phyloP scores from a whole-genome alignment of 2,329 filamentous ascomycete species.

The Ophiocordyceps robertsii region DNA sequence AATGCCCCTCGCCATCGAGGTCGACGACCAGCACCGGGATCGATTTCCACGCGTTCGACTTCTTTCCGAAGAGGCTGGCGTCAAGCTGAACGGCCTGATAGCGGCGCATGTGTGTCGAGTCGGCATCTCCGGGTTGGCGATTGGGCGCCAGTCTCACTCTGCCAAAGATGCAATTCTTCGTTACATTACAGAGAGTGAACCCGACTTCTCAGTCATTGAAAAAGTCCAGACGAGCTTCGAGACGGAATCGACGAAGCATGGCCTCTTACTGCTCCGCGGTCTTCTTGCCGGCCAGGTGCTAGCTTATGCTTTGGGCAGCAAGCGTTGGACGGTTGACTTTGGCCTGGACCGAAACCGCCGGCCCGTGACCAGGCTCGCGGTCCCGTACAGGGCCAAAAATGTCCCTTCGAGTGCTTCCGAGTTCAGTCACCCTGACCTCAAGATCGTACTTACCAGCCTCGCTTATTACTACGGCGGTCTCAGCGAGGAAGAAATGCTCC shows the following conservation, averaged over 20 bases:
- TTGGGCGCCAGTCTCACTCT: neutral
- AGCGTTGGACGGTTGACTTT: neutral
- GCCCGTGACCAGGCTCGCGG: neutral
- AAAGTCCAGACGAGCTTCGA: too few relatives aligned
- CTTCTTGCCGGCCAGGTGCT: neutral
- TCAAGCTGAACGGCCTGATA: conserved; percentile 10
- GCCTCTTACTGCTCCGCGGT: neutral
- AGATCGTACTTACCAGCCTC: neutral
- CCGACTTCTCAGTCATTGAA: too few relatives aligned
- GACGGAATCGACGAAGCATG: neutral
- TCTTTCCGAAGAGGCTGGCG: conserved; percentile 18
- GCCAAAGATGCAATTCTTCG: neutral
- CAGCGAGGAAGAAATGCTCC: neutral
- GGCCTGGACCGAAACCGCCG: neutral
- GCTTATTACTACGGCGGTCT: neutral
- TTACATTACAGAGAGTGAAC: neutral
- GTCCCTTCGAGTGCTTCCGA: neutral
- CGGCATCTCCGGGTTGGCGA: neutral
- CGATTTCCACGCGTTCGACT: conserved; percentile 34
- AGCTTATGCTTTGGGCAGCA: neutral
- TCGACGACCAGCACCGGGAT: conserved; percentile 14
- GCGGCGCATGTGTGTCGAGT: neutral
- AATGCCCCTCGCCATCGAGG: conserved; percentile 26
- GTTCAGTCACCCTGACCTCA: neutral
- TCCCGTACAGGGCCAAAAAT: neutral